phyloP scores from a whole-genome alignment of 2,329 filamentous ascomycete species.

The Hypoxylon rubiginosum region DNA sequence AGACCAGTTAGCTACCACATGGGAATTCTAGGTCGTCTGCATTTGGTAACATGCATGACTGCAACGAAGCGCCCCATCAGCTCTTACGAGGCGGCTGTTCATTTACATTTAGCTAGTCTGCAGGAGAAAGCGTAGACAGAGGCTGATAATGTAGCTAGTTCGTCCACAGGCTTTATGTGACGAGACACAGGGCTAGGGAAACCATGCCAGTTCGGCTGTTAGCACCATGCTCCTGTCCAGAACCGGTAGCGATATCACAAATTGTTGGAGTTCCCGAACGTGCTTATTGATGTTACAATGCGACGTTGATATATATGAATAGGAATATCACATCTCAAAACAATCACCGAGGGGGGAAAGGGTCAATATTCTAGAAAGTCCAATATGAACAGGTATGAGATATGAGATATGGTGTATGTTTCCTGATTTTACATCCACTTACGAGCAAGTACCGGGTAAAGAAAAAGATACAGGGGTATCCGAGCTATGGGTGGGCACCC shows the following conservation, averaged over 20 bases:
- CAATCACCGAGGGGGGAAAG: conserved; percentile 36
- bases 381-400: conserved; percentile 29
- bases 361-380: conserved; percentile 29
- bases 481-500: conserved; percentile 9
- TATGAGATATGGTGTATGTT: conserved; percentile 25
- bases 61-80: conserved; percentile 25
- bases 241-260: conserved; percentile 33
- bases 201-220: conserved; percentile 15
- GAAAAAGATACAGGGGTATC: conserved; percentile 21
- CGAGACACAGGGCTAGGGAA: conserved; percentile 4
- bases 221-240: conserved; percentile 20
- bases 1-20: conserved; percentile 25
- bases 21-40: conserved; percentile 27
- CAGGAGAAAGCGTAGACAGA: conserved; percentile 22
- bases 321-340: conserved; percentile 41
- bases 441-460: conserved; percentile 17
- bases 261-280: conserved; percentile 21
- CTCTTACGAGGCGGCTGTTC: conserved; percentile 19
- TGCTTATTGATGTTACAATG: conserved; percentile 30
- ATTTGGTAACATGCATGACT: conserved; percentile 33
- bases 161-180: conserved; percentile 18
- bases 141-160: conserved; percentile 21
- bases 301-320: conserved; percentile 37
- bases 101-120: conserved; percentile 26
- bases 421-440: conserved; percentile 16